Base-by-base conservation (phyloP, 257 asterid genomes). In the Coffea canephora region DNA sequence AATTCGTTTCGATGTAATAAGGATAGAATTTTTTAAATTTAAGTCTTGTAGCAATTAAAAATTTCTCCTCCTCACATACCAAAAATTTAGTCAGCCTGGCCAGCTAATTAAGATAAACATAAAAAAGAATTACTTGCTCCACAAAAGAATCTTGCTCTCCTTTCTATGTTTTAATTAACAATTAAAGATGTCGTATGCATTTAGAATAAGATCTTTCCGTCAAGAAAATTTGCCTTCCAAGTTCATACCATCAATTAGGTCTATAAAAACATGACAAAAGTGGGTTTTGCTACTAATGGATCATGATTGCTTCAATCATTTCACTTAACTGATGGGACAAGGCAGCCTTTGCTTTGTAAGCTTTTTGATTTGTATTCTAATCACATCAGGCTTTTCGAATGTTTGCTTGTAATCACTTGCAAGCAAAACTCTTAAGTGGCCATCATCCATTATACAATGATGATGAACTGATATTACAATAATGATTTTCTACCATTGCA, bases 281-380 rank as follows among this genome's bases (percentile, higher is more conserved):
- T 14, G 48, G 3, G n/a, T 6, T 36, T 15, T 14, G 1, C 23
- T 68, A 34, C 15, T 54, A 27, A 23, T 25, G 14, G 25, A 49
- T 52, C 48, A 73, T 50, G 43, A 73, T 39, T 48, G 43, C 76
- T 21, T 10, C 5, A 18, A 49, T 49, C 43, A 36, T 49, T 49
- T 27, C 50, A 25, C n/a, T 73, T 73, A 49, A 4, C 46, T 31
- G 77, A 23, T 73, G 67, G 77, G 77, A 73, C 67, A 73, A 54
- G 46, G 49, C 77, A 73, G 34, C 54, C 68, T 52, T 74, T 54
- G 77, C 68, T 74, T 39, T 74, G 66, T 54, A 52, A 52, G 73
- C 52, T 69, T 18, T 45, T 16, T 0, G 27, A 16, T 69, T 39
- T 41, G 4, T 18, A 68, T 69, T 18, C 13, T 41, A 69, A 69